Conservation (phyloP, 1,284 basidiomycete genomes). For the Takashimella koratensis region DNA sequence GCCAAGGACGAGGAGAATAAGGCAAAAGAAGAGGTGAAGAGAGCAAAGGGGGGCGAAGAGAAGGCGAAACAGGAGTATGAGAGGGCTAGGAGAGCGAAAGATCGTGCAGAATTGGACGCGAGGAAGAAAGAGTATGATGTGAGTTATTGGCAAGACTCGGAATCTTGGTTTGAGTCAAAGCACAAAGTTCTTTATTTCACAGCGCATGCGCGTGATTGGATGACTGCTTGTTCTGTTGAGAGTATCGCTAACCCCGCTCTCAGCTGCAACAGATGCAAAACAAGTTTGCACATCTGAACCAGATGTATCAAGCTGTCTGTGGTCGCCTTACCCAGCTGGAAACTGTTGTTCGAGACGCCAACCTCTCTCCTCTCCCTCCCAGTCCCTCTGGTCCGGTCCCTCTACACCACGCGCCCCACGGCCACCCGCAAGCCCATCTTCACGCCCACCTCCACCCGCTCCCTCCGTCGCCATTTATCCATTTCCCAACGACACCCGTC, state of each 20-base stretch:
- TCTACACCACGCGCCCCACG: no score
- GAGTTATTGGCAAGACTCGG: conserved; percentile 10
- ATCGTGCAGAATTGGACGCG: conserved; percentile 22
- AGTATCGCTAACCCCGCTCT: no score
- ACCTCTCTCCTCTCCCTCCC: background rate
- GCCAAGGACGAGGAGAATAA: conserved; percentile 33
- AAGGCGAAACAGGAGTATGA: conserved; percentile 31
- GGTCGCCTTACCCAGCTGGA: conserved; percentile 13
- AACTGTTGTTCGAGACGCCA: background rate
- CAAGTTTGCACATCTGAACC: conserved; percentile 16
- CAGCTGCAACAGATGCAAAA: conserved; percentile 13
- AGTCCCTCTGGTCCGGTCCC: background rate
- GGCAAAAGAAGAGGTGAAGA: conserved; percentile 27
- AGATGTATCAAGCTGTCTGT: conserved; percentile 17
- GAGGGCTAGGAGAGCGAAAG: conserved; percentile 18
- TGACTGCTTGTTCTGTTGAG: no score
- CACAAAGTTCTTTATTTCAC: conserved; percentile 4
- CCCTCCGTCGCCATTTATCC: background rate
- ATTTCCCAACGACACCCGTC: conserved; percentile 2
- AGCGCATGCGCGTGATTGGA: no score
- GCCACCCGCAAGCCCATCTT: background rate
- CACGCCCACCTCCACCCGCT: conserved; percentile 1
- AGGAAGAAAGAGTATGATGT: conserved; percentile 40
- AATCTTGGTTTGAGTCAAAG: background rate
- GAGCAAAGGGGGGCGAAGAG: conserved; percentile 28